These are phyloP conservation scores for Brassica hybrid DNA, from an alignment of 441 rosid genomes.

Conservation along the genomic window DNA sequence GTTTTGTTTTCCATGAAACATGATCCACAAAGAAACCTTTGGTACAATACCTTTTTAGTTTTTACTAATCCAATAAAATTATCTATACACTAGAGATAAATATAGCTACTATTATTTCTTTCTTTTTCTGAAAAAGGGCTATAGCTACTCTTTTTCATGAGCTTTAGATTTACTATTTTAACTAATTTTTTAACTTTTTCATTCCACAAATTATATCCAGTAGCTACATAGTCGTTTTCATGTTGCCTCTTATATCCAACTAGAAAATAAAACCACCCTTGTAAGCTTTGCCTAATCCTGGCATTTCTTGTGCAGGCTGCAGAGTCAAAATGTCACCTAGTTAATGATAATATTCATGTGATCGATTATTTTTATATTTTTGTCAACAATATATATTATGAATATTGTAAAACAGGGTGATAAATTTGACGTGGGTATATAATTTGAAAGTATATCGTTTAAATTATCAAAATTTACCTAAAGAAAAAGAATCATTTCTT, in stretches of 20 bases:
- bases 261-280: slow-evolving; percentile 1
- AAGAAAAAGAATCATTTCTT: background rate
- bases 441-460: background rate
- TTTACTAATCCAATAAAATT: background rate
- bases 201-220: background rate
- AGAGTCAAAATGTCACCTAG: slow-evolving; percentile 6
- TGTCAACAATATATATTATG: background rate
- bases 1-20: slow-evolving; percentile 30
- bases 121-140: background rate
- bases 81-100: background rate
- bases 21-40: slow-evolving; percentile 12
- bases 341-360: background rate
- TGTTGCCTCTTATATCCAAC: slow-evolving; percentile 2
- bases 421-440: background rate
- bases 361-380: background rate
- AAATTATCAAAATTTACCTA: background rate
- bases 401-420: background rate
- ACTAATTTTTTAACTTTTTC: background rate
- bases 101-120: background rate
- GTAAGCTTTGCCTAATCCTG: background rate
- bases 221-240: slow-evolving; percentile 23
- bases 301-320: background rate
- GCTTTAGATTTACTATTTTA: slow-evolving; percentile 1
- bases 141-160: slow-evolving; percentile 5
- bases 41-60: background rate